phyloP scores from a whole-genome alignment of 148 eudicot genomes.

The Rhododendron vialii region DNA sequence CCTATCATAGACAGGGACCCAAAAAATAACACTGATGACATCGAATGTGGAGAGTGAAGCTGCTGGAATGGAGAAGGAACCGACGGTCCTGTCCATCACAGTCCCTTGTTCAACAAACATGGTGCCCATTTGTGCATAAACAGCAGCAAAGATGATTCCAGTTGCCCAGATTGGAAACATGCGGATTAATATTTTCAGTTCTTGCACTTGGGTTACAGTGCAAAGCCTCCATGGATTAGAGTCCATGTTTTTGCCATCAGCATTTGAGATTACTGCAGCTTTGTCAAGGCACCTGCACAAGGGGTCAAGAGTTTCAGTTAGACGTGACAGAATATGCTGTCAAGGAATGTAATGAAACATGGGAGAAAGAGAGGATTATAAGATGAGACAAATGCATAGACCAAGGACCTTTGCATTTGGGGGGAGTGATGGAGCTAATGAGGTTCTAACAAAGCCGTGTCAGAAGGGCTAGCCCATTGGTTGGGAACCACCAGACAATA shows the following conservation, averaged over 20 bases:
- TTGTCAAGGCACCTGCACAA: constrained; percentile 38
- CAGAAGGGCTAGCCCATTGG: too few species aligned
- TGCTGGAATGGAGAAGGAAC: constrained; percentile 50
- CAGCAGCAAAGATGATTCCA: constrained; percentile 35
- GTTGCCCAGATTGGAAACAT: constrained; percentile 44
- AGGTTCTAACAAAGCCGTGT: not conserved
- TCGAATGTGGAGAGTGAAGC: constrained; percentile 45
- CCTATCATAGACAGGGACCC: constrained; percentile 48
- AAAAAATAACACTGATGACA: constrained; percentile 41
- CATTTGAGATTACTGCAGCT: constrained; percentile 27
- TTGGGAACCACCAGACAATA: too few species aligned
- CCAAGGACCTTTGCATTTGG: not conserved
- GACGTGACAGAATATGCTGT: not conserved
- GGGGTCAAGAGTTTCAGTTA: not conserved
- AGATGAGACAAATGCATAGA: not conserved
- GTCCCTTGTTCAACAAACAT: constrained; percentile 44
- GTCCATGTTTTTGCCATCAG: constrained; percentile 12
- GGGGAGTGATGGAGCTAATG: not conserved
- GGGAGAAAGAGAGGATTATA: not conserved
- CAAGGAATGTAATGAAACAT: not conserved
- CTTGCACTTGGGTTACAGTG: constrained; percentile 39
- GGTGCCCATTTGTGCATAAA: constrained; percentile 40
- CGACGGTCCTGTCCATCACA: constrained; percentile 35
- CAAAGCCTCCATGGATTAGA: constrained; percentile 34
- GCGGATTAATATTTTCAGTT: constrained; percentile 33